Conservation (phyloP, 83 land plant genomes). For the Larix sibirica region DNA sequence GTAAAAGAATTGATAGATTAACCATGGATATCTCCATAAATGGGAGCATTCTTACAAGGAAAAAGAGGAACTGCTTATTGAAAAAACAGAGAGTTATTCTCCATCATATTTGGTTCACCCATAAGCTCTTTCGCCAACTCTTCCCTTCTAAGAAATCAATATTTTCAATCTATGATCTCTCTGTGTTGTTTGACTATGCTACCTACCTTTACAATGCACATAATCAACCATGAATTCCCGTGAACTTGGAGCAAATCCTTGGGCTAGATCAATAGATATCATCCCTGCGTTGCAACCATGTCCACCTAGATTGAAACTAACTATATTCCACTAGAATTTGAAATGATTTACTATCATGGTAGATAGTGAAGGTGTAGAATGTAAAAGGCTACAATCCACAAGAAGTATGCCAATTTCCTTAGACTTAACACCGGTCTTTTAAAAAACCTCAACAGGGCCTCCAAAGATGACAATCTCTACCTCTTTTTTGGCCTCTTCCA, state of each 20-base stretch:
- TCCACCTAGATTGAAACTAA: constrained; percentile 47
- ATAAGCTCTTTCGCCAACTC: too few relatives aligned
- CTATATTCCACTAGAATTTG: background rate
- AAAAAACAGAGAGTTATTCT: too few relatives aligned
- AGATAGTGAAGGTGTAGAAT: constrained; percentile 47
- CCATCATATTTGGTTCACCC: too few relatives aligned
- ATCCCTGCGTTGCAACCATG: constrained; percentile 53
- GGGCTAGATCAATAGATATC: constrained; percentile 39
- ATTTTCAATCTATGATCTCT: too few relatives aligned
- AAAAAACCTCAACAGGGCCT: constrained; percentile 35
- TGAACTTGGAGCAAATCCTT: constrained; percentile 32
- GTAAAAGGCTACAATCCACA: constrained; percentile 45
- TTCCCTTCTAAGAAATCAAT: too few relatives aligned
- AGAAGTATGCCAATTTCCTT: constrained; percentile 41
- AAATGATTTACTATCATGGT: constrained; percentile 26
- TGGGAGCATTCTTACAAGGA: too few relatives aligned
- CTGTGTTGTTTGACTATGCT: too few relatives aligned
- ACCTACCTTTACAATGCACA: too few relatives aligned
- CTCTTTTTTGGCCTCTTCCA: constrained; percentile 33
- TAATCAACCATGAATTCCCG: too few relatives aligned
- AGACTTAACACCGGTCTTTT: constrained; percentile 33
- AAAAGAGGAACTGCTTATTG: too few relatives aligned
- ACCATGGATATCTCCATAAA: too few relatives aligned
- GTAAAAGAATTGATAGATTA: too few relatives aligned
- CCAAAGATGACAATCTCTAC: constrained; percentile 47